phyloP scores from a whole-genome alignment of 2,329 filamentous ascomycete species.

The Fusarium albidum region DNA sequence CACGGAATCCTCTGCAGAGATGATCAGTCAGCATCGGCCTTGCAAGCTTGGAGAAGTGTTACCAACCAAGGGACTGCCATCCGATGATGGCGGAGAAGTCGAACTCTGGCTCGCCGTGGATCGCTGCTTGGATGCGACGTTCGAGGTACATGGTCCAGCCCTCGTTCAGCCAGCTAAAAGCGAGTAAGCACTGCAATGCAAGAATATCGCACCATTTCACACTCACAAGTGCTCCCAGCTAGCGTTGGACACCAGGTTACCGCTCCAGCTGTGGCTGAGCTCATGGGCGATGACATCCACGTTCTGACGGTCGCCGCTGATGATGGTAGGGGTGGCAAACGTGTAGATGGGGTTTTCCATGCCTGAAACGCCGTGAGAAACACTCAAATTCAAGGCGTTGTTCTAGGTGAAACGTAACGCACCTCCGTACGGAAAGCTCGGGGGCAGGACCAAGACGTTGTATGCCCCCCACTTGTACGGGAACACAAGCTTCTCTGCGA shows the following conservation, averaged over 20 bases:
- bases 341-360: slow-evolving; percentile 97
- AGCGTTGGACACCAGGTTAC: slow-evolving; percentile 81
- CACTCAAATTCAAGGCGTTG: background rate
- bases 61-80: slow-evolving; percentile 80
- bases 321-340: slow-evolving; percentile 93
- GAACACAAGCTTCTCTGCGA: slow-evolving; percentile 82
- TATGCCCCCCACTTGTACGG: slow-evolving; percentile 95
- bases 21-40: slow-evolving; percentile 25
- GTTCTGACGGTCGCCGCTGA: slow-evolving; percentile 90
- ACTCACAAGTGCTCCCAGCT: slow-evolving; percentile 83
- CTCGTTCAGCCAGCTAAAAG: slow-evolving; percentile 69
- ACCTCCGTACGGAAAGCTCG: slow-evolving; percentile 88
- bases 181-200: slow-evolving; percentile 6
- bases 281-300: slow-evolving; percentile 96
- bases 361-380: slow-evolving; percentile 50
- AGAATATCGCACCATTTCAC: background rate
- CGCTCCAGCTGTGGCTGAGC: slow-evolving; percentile 82
- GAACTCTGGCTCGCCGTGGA: slow-evolving; percentile 86
- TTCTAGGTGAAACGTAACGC: slow-evolving; percentile 50
- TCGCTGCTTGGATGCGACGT: slow-evolving; percentile 77
- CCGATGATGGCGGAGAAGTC: slow-evolving; percentile 97
- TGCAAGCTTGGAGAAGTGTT: background rate
- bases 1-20: slow-evolving; percentile 73
- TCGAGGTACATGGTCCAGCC: slow-evolving; percentile 98
- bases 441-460: slow-evolving; percentile 89